Conservation (phyloP, 805 yeast species). For the Komagataella mondaviorum region DNA sequence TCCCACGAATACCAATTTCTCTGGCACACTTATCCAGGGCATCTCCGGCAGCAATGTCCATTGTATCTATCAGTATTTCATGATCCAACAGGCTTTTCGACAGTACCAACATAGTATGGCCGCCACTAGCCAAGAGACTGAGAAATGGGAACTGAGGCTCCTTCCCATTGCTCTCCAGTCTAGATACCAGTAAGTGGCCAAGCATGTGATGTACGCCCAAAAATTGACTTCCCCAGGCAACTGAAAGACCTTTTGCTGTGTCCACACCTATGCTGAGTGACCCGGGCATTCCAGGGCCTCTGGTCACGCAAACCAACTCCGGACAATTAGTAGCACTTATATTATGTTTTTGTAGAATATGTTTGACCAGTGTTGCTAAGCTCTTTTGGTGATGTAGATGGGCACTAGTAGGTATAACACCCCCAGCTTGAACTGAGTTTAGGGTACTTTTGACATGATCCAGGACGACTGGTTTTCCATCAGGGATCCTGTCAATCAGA, state of each 20-base stretch:
- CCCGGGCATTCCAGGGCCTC: constrained; percentile 97
- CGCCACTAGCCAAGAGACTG: constrained; percentile 79
- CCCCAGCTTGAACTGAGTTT: constrained; percentile 57
- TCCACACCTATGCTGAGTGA: constrained; percentile 74
- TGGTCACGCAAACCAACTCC: constrained; percentile 75
- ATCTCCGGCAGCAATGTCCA: constrained; percentile 89
- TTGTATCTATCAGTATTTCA: constrained; percentile 57
- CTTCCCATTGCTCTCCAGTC: constrained; percentile 29
- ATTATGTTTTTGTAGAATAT: constrained; percentile 24
- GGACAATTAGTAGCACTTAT: constrained; percentile 25
- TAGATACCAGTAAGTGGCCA: constrained; percentile 70
- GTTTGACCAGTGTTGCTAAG: constrained; percentile 36
- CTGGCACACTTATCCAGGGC: constrained; percentile 89
- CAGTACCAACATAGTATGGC: constrained; percentile 81
- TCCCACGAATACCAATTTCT: constrained; percentile 65
- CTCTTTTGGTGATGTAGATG: constrained; percentile 59
- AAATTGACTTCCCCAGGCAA: constrained; percentile 67
- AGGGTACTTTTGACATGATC: constrained; percentile 55
- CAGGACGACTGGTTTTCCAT: constrained; percentile 31
- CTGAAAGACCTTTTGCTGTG: constrained; percentile 70
- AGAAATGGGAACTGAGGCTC: constrained; percentile 52
- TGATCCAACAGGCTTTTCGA: constrained; percentile 52
- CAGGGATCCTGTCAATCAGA: constrained; percentile 36
- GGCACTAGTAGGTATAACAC: constrained; percentile 81
- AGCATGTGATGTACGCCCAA: constrained; percentile 95